These are phyloP conservation scores for Kuraishia hungarica DNA, from an alignment of 805 yeast genomes.

Conservation along the genomic window DNA sequence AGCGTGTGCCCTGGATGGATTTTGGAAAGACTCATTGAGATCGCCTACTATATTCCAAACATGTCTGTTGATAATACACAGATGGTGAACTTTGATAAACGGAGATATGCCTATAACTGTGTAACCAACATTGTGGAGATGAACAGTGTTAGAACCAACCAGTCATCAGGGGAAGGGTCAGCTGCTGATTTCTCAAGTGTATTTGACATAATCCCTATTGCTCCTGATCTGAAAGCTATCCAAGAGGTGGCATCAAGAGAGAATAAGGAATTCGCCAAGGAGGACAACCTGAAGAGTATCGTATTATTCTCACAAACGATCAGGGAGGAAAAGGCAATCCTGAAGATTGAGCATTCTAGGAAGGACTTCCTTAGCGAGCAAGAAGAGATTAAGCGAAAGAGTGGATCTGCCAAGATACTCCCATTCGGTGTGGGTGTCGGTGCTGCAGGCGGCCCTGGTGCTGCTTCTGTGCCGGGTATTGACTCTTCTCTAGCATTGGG, in stretches of 20 bases:
- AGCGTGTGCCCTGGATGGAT: slow-evolving; percentile 93
- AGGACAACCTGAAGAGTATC: slow-evolving; percentile 17
- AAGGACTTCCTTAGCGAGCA: slow-evolving; percentile 17
- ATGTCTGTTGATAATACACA: slow-evolving; percentile 57
- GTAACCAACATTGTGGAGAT: slow-evolving; percentile 44
- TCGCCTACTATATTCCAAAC: slow-evolving; percentile 70
- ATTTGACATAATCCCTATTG: slow-evolving; percentile 33
- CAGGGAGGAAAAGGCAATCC: slow-evolving; percentile 39
- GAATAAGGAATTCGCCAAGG: slow-evolving; percentile 25
- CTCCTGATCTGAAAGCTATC: slow-evolving; percentile 23
- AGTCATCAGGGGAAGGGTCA: slow-evolving; percentile 8
- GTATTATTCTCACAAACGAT: slow-evolving; percentile 39
- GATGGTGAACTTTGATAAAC: slow-evolving; percentile 79
- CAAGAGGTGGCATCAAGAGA: slow-evolving; percentile 37
- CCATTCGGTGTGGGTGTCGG: background rate
- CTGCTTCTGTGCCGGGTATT: background rate
- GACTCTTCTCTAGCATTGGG: background rate
- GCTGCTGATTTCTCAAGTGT: slow-evolving; percentile 44
- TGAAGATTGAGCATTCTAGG: slow-evolving; percentile 36
- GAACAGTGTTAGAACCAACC: slow-evolving; percentile 23
- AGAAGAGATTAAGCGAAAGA: slow-evolving; percentile 5
- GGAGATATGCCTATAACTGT: slow-evolving; percentile 58
- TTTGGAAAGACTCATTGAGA: slow-evolving; percentile 68
- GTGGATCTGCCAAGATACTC: background rate
- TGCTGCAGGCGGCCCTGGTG: background rate